Conservation (phyloP, 2,329 filamentous ascomycete species). For the Periconia sp. region DNA sequence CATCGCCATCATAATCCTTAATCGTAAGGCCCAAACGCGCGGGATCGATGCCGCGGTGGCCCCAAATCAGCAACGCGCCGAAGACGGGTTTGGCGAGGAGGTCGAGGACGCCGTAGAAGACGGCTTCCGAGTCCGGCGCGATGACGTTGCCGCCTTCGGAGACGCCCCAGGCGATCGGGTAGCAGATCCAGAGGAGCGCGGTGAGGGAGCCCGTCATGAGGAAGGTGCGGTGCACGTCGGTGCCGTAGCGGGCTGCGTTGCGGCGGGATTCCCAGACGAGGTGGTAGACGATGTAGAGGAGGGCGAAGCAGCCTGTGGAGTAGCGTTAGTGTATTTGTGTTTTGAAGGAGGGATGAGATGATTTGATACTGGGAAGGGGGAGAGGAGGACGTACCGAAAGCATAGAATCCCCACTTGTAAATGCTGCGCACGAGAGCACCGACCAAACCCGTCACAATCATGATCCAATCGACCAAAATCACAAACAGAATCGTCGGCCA, state of each 20-base stretch:
- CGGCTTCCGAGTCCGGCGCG: constrained; percentile 64
- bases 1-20: constrained; percentile 50
- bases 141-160: constrained; percentile 67
- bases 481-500: constrained; percentile 65
- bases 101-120: constrained; percentile 71
- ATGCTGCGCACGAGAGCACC: constrained; percentile 63
- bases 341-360: too few relatives aligned
- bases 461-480: constrained; percentile 64
- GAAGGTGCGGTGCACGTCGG: constrained; percentile 57
- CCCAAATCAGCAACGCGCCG: constrained; percentile 61
- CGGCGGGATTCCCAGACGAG: constrained; percentile 59
- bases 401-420: constrained; percentile 72
- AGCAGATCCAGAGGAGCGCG: constrained; percentile 64
- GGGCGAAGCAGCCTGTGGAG: constrained; percentile 41
- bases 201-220: constrained; percentile 60
- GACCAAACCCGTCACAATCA: constrained; percentile 68
- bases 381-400: constrained; percentile 48
- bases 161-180: constrained; percentile 64
- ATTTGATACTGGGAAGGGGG: neutral
- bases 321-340: neutral
- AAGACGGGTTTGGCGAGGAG: constrained; percentile 67
- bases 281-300: constrained; percentile 63
- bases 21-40: constrained; percentile 57
- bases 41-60: constrained; percentile 64
- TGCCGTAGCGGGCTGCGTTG: constrained; percentile 58